Evolutionary conservation across 768 basidiomycete species (phyloP), one percentile per base, ranked within the genome.

Genomic region (Boletus coccyginus): DNA sequence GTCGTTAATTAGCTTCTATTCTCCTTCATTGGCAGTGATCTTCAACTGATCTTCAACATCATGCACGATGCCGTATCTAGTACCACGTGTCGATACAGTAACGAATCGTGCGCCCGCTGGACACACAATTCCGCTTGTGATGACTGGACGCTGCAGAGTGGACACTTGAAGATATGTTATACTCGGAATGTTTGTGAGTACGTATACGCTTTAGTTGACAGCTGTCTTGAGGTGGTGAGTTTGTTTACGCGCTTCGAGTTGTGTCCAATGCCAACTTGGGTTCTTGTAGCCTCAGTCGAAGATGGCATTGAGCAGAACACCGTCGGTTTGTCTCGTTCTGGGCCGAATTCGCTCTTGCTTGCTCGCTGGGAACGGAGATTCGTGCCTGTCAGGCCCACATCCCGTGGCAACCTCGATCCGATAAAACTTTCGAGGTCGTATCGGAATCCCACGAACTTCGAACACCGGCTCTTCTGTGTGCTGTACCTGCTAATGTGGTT

Each of bases 31-130:
- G 51, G 62, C 40, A 69, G 60, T 58, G 68, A 68, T 68, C 66
- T 64, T 65, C 66, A 59, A 67, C 57, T 59, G 66, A 68, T 67
- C 59, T 68, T 66, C 64, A 55, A 35, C 46, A 41, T 57, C 54
- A 44, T 50, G 41, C 27, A 11, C 43, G 13, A 50, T 62, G 65
- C 59, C 59, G 59, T 62, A 62, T 45, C 38, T 49, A 5, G 42
- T 49, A 5, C 45, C 57, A 63, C 57, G 55, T 57, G 65, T 48
- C 19, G 14, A 10, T 49, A 44, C 31, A 48, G 47, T 21, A 45
- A 44, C 50, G 40, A 53, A 51, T 53, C 43, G 42, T 58, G 33
- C 40, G 27, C 27, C 52, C 21, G 32, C 19, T 52, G 21, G 21
- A 21, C 21, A 21, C 32, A 47, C 38, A 19, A 49, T 59, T 27